Evolutionary conservation across 805 yeast species (phyloP).

Genomic region (Kuraishia floccosa): DNA sequence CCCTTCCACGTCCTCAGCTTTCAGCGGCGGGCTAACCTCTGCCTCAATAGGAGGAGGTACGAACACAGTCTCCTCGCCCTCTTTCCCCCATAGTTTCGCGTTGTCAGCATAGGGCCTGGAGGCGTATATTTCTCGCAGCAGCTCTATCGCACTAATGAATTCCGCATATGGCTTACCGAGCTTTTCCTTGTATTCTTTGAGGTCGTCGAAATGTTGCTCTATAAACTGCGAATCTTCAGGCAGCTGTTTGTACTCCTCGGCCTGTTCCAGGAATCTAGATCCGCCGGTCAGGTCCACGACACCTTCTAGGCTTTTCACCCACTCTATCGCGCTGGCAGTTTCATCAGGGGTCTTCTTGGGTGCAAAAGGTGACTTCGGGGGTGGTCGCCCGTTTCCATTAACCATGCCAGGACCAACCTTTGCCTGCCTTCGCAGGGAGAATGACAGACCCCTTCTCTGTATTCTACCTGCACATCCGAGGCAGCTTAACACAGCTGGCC

Average conservation of each 20-base stretch:
- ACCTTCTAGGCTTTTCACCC: no score
- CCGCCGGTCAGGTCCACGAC: neutral
- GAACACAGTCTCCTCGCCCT: constrained; percentile 1
- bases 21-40: constrained; percentile 6
- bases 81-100: no score
- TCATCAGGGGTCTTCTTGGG: no score
- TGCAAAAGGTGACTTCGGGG: no score
- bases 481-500: no score
- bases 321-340: no score
- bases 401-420: no score
- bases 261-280: neutral
- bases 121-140: constrained; percentile 25
- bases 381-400: no score
- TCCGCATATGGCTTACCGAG: constrained; percentile 23
- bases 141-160: constrained; percentile 23
- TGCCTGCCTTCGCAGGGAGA: no score
- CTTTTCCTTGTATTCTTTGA: constrained; percentile 19
- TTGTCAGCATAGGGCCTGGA: constrained; percentile 12
- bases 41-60: no score
- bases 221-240: constrained; percentile 44
- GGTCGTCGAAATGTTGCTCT: constrained; percentile 34
- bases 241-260: constrained; percentile 27
- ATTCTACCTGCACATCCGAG: no score
- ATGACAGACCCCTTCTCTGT: no score
- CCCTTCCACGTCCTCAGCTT: constrained; percentile 5